Evolutionary conservation across 2,329 filamentous ascomycete species (phyloP).

Genomic region (Fusarium penzigii): DNA sequence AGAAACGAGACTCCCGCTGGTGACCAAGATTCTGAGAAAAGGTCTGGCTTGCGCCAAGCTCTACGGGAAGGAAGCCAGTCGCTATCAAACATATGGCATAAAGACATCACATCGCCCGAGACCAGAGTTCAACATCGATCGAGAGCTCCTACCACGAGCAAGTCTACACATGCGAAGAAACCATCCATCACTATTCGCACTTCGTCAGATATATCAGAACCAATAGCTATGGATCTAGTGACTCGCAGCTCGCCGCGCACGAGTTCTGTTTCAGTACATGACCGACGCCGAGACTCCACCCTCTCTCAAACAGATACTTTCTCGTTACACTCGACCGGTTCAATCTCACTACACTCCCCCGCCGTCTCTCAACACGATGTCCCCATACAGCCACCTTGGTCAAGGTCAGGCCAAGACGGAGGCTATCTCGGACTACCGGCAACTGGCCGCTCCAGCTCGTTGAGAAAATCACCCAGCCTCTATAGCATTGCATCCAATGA

Average conservation of each 20-base stretch:
- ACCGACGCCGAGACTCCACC: slow-evolving; percentile 53
- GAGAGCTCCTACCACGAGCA: slow-evolving; percentile 20
- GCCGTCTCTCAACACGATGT: slow-evolving; percentile 30
- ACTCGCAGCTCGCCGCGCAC: slow-evolving; percentile 46
- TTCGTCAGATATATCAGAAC: slow-evolving; percentile 3
- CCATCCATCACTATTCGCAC: not conserved
- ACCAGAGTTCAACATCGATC: slow-evolving; percentile 28
- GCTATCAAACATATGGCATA: slow-evolving; percentile 51
- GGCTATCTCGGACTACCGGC: slow-evolving; percentile 11
- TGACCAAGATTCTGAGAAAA: slow-evolving; percentile 42
- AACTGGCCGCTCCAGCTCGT: slow-evolving; percentile 26
- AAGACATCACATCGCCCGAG: slow-evolving; percentile 39
- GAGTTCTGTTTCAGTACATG: slow-evolving; percentile 53
- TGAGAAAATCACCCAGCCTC: slow-evolving; percentile 51
- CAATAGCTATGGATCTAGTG: slow-evolving; percentile 25
- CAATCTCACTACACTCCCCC: slow-evolving; percentile 47
- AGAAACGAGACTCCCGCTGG: slow-evolving; percentile 15
- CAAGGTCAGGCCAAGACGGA: slow-evolving; percentile 16
- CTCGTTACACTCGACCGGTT: slow-evolving; percentile 50
- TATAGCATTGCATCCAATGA: slow-evolving; percentile 61
- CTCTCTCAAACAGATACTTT: slow-evolving; percentile 58
- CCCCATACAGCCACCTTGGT: slow-evolving; percentile 22
- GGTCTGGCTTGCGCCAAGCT: slow-evolving; percentile 48
- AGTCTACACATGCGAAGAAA: slow-evolving; percentile 9
- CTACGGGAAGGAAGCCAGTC: slow-evolving; percentile 52